A percentile compares a stretch with the other conserved stretches of the same genome.
Evolutionary conservation across 495 filamentous ascomycete genomes (phyloP).

Genomic region (Neurospora sp.): DNA sequence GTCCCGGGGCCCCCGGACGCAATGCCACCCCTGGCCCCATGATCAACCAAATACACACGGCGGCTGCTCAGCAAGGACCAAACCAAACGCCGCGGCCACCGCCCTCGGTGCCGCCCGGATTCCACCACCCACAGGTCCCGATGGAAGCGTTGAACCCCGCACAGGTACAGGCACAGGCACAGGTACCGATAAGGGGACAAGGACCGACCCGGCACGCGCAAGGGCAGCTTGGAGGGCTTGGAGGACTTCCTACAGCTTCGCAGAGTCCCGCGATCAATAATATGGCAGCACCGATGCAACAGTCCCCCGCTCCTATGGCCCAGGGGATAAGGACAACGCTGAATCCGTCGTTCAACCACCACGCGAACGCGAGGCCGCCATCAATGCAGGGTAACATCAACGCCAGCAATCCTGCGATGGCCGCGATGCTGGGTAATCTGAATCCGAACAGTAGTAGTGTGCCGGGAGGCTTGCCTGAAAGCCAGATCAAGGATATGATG

Average conservation of each 20-base stretch:
- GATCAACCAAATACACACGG: constrained; percentile 16
- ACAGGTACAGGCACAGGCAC: constrained; percentile 24
- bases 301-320: constrained; percentile 33
- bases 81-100: constrained; percentile 26
- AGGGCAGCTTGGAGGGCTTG: constrained; percentile 37
- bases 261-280: constrained; percentile 44
- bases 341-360: constrained; percentile 23
- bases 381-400: constrained; percentile 12
- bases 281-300: constrained; percentile 37
- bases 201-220: constrained; percentile 30
- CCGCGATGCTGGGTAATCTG: constrained; percentile 23
- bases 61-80: constrained; percentile 22
- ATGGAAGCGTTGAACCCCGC: constrained; percentile 22
- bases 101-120: constrained; percentile 24
- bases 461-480: constrained; percentile 23
- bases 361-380: constrained; percentile 19
- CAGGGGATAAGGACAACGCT: constrained; percentile 23
- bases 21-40: constrained; percentile 29
- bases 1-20: constrained; percentile 33
- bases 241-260: constrained; percentile 31
- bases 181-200: constrained; percentile 19
- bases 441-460: constrained; percentile 8
- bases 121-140: constrained; percentile 30
- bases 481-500: constrained; percentile 34
- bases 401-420: constrained; percentile 7